Percentiles rank a stretch among this genome's conserved stretches.
These are phyloP conservation scores for Chlamydomonas asymmetrica DNA, from an alignment of 139 green algal species.

Conservation along the genomic window DNA sequence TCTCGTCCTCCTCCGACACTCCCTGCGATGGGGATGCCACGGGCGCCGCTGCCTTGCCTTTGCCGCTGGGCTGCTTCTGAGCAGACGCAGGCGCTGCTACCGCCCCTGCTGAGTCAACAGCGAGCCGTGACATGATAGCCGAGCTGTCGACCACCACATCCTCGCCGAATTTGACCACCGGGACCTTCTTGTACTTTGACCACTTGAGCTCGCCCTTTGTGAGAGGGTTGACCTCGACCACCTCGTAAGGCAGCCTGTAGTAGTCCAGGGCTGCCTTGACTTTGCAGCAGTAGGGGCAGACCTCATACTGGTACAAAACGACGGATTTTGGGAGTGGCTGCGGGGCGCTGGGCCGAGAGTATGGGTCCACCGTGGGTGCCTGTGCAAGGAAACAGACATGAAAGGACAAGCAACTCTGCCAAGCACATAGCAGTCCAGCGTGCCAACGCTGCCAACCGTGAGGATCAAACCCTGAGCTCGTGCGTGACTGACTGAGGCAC, in stretches of 20 bases:
- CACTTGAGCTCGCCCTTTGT: slow-evolving; percentile 93
- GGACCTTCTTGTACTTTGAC: slow-evolving; percentile 84
- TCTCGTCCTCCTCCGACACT: slow-evolving; percentile 53
- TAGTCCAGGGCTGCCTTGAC: slow-evolving; percentile 96
- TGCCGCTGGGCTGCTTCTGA: not conserved
- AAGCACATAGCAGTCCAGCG: too few species aligned
- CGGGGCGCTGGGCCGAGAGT: slow-evolving; percentile 20
- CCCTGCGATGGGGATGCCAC: not conserved
- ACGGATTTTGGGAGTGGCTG: slow-evolving; percentile 46
- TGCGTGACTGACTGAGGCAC: too few species aligned
- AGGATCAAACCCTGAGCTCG: too few species aligned
- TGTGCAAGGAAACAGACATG: too few species aligned
- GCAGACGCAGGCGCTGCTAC: not conserved
- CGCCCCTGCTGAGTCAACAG: slow-evolving; percentile 49
- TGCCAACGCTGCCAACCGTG: too few species aligned
- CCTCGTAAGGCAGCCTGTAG: slow-evolving; percentile 89
- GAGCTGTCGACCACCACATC: slow-evolving; percentile 84
- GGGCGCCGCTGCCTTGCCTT: slow-evolving; percentile 10
- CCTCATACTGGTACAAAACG: slow-evolving; percentile 93
- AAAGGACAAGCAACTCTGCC: too few species aligned
- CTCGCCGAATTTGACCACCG: slow-evolving; percentile 77
- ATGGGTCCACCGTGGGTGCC: slow-evolving; percentile 34
- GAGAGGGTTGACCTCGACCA: slow-evolving; percentile 95
- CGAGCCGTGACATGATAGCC: slow-evolving; percentile 77
- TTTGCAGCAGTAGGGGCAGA: slow-evolving; percentile 99